Evolutionary conservation across 345 rosid genomes (phyloP), one percentile per base, ranked within the genome.

Genomic region (Psidium friedrichsthalianum): DNA sequence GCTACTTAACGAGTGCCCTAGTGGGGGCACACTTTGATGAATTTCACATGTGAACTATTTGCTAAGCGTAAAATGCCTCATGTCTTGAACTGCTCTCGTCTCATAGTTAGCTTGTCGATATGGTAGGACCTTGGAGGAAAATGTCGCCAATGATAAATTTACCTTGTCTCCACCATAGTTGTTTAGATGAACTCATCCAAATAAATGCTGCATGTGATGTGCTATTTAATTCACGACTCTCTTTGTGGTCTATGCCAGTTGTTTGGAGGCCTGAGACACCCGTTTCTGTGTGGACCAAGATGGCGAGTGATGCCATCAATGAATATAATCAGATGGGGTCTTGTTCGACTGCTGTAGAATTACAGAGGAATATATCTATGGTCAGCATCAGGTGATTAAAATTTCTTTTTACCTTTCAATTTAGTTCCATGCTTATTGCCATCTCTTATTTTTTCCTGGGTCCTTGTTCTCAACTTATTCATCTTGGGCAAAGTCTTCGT

Each of bases 291-390:
- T 86, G 98, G 99, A 86, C 98, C 98, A 40, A 93, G 94, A 92
- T 97, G 98, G 98, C 93, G 98, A 54, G 96, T 95, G 82, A 90
- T 90, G 56, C 98, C 97, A 22, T 95, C 98, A 84, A 93, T 95
- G 96, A 94, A 97, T 87, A 93, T 94, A 83, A 95, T 95, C 86
- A 90, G 97, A 91, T 97, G 99, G 98, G 98, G 98, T 86, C 97
- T 97, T 83, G 98, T 83, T 95, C 98, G 55, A 95, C 98, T 82
- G 96, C 98, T 36, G 97, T 95, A 88, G 94, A 84, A 97, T 97
- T 78, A 88, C 93, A 44, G 98, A 97, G 91, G 98, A 97, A 86
- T 95, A 97, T 86, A 97, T 97, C 81, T 95, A 97, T 82, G 88
- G 92, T 85, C 90, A 74, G 85, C 90, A 95, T 27, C 99, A 97